Evolutionary conservation across 2,329 filamentous ascomycete species (phyloP).

Genomic region (Pseudopithomyces chartarum): DNA sequence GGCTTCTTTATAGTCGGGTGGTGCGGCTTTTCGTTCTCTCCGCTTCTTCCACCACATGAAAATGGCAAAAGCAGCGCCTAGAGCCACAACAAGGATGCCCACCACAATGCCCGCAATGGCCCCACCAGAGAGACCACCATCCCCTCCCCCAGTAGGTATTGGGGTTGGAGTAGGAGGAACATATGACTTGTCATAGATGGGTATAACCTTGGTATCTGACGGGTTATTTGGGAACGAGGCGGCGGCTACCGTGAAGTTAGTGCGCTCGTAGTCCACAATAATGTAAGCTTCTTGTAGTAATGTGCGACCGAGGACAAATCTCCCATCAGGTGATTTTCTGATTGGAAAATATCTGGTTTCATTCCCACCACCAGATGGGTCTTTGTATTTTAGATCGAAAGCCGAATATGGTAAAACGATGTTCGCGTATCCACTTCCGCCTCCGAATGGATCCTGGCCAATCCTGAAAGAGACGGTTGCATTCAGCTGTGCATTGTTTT

Average conservation of each 20-base stretch:
- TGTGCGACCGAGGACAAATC: slow-evolving; percentile 38
- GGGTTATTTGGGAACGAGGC: slow-evolving; percentile 28
- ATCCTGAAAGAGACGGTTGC: slow-evolving; percentile 35
- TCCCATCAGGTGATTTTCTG: slow-evolving; percentile 27
- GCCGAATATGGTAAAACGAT: slow-evolving; percentile 38
- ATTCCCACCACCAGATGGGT: slow-evolving; percentile 14
- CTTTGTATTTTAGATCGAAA: slow-evolving; percentile 25
- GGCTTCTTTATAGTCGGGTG: slow-evolving; percentile 13
- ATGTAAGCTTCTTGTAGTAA: slow-evolving; percentile 47
- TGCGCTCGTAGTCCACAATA: slow-evolving; percentile 43
- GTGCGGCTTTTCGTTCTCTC: slow-evolving; percentile 10
- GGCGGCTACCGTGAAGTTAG: slow-evolving; percentile 39
- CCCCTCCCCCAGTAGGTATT: slow-evolving; percentile 9
- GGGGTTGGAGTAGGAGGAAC: slow-evolving; percentile 8
- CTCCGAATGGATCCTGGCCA: slow-evolving; percentile 7
- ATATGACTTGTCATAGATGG: slow-evolving; percentile 30
- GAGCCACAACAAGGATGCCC: slow-evolving; percentile 34
- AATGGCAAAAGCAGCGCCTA: slow-evolving; percentile 24
- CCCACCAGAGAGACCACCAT: slow-evolving; percentile 27
- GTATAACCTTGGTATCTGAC: slow-evolving; percentile 22
- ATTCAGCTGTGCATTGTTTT: slow-evolving; percentile 28
- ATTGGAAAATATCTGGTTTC: slow-evolving; percentile 38
- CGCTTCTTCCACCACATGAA: slow-evolving; percentile 37
- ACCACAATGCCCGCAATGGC: slow-evolving; percentile 42
- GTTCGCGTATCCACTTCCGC: slow-evolving; percentile 13